Evolutionary conservation across 2,329 filamentous ascomycete species (phyloP).

Genomic region (Chaetomium strumarium): DNA sequence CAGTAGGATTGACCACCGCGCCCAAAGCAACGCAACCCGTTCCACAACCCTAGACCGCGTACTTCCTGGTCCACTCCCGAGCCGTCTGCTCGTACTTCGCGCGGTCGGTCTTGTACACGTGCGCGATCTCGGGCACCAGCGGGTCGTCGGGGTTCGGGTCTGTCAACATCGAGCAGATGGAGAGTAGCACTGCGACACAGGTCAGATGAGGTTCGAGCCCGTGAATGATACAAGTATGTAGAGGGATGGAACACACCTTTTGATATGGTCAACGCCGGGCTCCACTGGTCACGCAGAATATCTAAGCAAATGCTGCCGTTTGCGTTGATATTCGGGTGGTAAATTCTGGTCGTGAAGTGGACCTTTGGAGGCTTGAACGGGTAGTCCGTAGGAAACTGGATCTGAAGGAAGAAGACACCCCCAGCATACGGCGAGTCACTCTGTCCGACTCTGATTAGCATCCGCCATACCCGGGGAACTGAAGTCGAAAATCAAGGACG

Average conservation of each 20-base stretch:
- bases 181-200: conserved; percentile 70
- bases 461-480: conserved; percentile 9
- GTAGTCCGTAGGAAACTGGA: conserved; percentile 99
- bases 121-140: conserved; percentile 96
- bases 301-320: conserved; percentile 99
- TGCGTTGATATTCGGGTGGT: conserved; percentile 99
- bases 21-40: neutral
- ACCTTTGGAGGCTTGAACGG: conserved; percentile 99
- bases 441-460: conserved; percentile 37
- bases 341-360: conserved; percentile 99
- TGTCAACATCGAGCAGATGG: conserved; percentile 99
- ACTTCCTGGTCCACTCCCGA: conserved; percentile 98
- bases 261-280: conserved; percentile 93
- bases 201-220: neutral
- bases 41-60: conserved; percentile 65
- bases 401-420: conserved; percentile 97
- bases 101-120: conserved; percentile 99
- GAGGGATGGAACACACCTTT: conserved; percentile 65
- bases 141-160: conserved; percentile 99
- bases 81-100: conserved; percentile 94
- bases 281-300: conserved; percentile 98
- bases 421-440: conserved; percentile 95
- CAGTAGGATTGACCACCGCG: conserved; percentile 8
- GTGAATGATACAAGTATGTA: neutral
- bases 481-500: too few relatives aligned